Percentiles rank a stretch among this genome's conserved stretches.
These are phyloP conservation scores for Tremellales sp. DNA, from an alignment of 1,284 basidiomycete species.

Conservation along the genomic window DNA sequence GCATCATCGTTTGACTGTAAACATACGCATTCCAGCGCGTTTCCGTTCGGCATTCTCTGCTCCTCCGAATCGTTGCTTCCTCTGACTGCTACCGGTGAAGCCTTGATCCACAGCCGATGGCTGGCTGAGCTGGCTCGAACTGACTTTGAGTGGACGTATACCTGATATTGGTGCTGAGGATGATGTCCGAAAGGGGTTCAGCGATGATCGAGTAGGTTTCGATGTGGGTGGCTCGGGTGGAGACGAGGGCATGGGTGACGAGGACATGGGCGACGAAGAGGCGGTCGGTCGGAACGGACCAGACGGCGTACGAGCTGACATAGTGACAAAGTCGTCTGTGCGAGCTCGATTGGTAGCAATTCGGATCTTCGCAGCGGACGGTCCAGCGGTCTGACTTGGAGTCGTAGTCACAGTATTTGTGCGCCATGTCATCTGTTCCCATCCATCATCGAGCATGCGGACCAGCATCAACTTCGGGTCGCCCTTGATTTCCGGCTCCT, in stretches of 20 bases:
- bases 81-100: too few species aligned
- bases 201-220: neutral
- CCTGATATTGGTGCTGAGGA: too few species aligned
- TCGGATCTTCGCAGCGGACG: too few species aligned
- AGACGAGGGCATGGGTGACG: neutral
- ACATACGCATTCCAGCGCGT: neutral
- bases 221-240: neutral
- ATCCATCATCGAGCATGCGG: conserved; percentile 27
- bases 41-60: neutral
- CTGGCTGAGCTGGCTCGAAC: too few species aligned
- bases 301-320: too few species aligned
- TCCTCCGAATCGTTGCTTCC: neutral
- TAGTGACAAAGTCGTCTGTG: too few species aligned
- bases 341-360: too few species aligned
- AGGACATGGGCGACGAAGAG: neutral
- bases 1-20: neutral
- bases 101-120: too few species aligned
- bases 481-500: conserved; percentile 8
- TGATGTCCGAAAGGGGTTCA: neutral
- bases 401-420: too few species aligned
- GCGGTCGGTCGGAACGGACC: neutral
- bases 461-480: conserved; percentile 30
- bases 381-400: neutral
- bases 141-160: too few species aligned
- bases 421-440: conserved; percentile 21